Evolutionary conservation across 805 yeast species (phyloP).

Genomic region (Kodamaea neixiangensis): DNA sequence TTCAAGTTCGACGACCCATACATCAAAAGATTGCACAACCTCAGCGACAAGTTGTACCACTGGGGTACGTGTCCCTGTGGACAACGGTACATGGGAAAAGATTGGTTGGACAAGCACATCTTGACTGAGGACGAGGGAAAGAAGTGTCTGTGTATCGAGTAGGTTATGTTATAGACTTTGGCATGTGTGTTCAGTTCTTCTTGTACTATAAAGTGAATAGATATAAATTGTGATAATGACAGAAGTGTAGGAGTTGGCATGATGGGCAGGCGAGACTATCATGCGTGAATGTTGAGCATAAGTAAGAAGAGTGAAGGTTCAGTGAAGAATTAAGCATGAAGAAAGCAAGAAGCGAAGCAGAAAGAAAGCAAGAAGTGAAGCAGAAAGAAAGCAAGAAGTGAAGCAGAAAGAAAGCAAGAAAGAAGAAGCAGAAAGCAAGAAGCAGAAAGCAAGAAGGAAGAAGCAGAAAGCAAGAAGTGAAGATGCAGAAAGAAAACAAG

Average conservation of each 20-base stretch:
- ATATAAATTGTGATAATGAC: background rate
- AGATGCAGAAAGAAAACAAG: no score
- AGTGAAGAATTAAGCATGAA: no score
- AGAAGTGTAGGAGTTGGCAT: background rate
- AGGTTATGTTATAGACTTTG: constrained; percentile 7
- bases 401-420: no score
- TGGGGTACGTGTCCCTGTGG: constrained; percentile 54
- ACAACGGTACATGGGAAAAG: constrained; percentile 29
- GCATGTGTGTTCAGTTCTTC: constrained; percentile 4
- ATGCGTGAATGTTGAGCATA: background rate
- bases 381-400: no score
- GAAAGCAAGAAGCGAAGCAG: no score
- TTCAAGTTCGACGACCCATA: constrained; percentile 53
- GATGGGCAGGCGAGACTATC: no score
- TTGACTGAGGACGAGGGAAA: constrained; percentile 19
- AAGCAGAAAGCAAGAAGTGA: no score
- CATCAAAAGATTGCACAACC: constrained; percentile 47
- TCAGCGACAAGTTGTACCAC: constrained; percentile 52
- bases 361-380: no score
- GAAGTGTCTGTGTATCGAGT: constrained; percentile 16
- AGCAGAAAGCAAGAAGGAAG: no score
- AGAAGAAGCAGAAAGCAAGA: no score
- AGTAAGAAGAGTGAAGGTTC: no score
- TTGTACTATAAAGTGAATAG: constrained; percentile 1
- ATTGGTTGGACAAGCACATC: constrained; percentile 41